These are phyloP conservation scores for Colletotrichum agaves DNA, from an alignment of 2,329 filamentous ascomycete genomes.

Conservation along the genomic window DNA sequence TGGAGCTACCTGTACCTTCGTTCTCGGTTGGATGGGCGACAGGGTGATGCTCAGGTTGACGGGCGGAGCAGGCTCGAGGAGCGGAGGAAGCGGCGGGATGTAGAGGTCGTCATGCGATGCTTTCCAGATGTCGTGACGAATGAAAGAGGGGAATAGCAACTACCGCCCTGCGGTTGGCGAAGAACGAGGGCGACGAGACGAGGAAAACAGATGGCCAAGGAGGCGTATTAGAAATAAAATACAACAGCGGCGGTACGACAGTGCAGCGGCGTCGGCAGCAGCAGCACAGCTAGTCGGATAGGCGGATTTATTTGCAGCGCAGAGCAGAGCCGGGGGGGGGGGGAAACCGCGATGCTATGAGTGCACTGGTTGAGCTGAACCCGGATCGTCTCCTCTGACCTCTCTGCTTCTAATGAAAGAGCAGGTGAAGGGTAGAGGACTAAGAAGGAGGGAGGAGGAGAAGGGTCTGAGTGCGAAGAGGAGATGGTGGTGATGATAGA, in stretches of 20 bases:
- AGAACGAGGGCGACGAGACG: conserved; percentile 36
- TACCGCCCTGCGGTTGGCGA: conserved; percentile 37
- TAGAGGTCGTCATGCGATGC: conserved; percentile 36
- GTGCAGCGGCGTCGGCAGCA: background rate
- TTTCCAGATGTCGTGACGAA: conserved; percentile 22
- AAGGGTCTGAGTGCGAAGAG: conserved; percentile 33
- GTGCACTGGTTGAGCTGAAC: conserved; percentile 20
- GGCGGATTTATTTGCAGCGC: conserved; percentile 10
- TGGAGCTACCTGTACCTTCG: conserved; percentile 19
- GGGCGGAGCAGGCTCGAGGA: conserved; percentile 29
- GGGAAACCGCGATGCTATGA: conserved; percentile 26
- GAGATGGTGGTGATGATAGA: conserved; percentile 38
- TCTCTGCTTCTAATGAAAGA: conserved; percentile 40
- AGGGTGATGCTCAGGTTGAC: conserved; percentile 33
- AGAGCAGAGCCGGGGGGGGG: conserved; percentile 15
- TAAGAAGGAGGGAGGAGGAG: conserved; percentile 33
- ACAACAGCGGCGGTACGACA: conserved; percentile 18
- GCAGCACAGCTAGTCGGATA: conserved; percentile 26
- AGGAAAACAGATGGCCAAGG: conserved; percentile 26
- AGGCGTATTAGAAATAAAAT: conserved; percentile 37
- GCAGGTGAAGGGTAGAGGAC: conserved; percentile 36
- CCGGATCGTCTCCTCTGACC: conserved; percentile 34
- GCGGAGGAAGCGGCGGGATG: conserved; percentile 33
- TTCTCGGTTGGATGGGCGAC: conserved; percentile 5
- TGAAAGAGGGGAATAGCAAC: conserved; percentile 34